phyloP scores from a whole-genome alignment of 176 grass and related monocot genomes.

The Neostapfia colusana region DNA sequence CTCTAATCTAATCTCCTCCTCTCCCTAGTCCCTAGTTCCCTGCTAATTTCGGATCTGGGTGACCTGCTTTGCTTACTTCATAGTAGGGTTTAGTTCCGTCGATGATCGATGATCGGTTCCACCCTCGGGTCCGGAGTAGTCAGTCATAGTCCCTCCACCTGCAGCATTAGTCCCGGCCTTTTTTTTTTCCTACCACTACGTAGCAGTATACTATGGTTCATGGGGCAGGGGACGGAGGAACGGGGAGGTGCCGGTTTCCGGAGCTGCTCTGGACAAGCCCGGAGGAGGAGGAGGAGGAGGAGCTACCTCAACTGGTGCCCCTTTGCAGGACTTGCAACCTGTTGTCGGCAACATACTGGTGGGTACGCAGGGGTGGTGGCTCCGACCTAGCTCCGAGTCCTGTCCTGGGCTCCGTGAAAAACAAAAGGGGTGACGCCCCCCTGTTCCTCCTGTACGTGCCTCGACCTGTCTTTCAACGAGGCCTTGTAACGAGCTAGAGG shows the following conservation, averaged over 20 bases:
- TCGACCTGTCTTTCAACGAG: too few species aligned
- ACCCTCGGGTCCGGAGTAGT: neutral
- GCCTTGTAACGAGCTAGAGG: too few species aligned
- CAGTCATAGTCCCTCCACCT: neutral
- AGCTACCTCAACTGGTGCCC: conserved; percentile 31
- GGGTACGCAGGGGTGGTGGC: too few species aligned
- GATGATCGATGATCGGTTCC: conserved; percentile 3
- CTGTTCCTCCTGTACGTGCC: too few species aligned
- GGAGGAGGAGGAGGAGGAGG: too few species aligned
- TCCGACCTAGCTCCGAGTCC: too few species aligned
- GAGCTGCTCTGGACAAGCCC: conserved; percentile 3
- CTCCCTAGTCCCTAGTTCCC: too few species aligned
- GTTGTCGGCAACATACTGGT: conserved; percentile 43
- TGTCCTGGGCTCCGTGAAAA: too few species aligned
- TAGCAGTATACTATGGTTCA: neutral
- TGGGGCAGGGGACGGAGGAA: conserved; percentile 18
- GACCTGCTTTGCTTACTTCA: neutral
- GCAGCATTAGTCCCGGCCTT: neutral
- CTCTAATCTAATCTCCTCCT: neutral
- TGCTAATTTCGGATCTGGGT: neutral
- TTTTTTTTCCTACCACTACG: conserved; percentile 3
- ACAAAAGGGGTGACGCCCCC: too few species aligned
- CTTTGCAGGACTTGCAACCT: conserved; percentile 39
- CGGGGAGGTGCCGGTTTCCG: neutral
- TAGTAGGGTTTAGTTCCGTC: conserved; percentile 4